A percentile compares a stretch with the other conserved stretches of the same genome.
phyloP scores from a whole-genome alignment of 2,329 filamentous ascomycete genomes.

The Scopulariopsis brevicaulis region DNA sequence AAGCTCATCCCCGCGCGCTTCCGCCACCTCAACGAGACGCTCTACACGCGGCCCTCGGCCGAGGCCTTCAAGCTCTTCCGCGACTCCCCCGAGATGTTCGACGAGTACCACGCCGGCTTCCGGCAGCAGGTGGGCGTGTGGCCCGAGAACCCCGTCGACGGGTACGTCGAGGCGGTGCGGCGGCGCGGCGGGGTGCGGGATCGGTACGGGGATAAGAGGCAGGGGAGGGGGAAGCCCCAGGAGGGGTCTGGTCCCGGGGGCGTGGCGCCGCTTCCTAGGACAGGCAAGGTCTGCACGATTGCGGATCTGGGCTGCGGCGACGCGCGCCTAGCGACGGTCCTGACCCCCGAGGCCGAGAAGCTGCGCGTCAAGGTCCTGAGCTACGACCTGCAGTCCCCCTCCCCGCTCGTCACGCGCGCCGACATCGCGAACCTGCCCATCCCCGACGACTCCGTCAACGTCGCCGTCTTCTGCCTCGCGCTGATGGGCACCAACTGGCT shows the following conservation, averaged over 20 bases:
- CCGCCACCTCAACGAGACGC: constrained; percentile 90
- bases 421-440: constrained; percentile 82
- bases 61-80: constrained; percentile 77
- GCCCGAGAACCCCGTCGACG: constrained; percentile 93
- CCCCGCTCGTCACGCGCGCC: constrained; percentile 68
- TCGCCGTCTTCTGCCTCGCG: constrained; percentile 90
- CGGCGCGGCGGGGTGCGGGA: constrained; percentile 42
- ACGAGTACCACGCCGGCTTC: constrained; percentile 94
- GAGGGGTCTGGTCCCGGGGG: constrained; percentile 8
- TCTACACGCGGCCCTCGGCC: constrained; percentile 83
- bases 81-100: constrained; percentile 82
- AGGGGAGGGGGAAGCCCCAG: constrained; percentile 15
- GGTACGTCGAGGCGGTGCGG: constrained; percentile 64
- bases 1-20: constrained; percentile 94
- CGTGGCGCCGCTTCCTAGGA: constrained; percentile 53
- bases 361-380: constrained; percentile 67
- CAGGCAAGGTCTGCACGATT: constrained; percentile 62
- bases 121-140: constrained; percentile 89
- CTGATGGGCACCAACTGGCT: constrained; percentile 99
- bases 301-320: constrained; percentile 93
- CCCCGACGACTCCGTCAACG: constrained; percentile 62
- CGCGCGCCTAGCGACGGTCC: constrained; percentile 62
- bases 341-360: constrained; percentile 52
- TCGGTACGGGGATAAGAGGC: background rate
- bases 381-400: constrained; percentile 76